Base-by-base conservation (phyloP, 768 basidiomycete species). In the Mycena latifolia region DNA sequence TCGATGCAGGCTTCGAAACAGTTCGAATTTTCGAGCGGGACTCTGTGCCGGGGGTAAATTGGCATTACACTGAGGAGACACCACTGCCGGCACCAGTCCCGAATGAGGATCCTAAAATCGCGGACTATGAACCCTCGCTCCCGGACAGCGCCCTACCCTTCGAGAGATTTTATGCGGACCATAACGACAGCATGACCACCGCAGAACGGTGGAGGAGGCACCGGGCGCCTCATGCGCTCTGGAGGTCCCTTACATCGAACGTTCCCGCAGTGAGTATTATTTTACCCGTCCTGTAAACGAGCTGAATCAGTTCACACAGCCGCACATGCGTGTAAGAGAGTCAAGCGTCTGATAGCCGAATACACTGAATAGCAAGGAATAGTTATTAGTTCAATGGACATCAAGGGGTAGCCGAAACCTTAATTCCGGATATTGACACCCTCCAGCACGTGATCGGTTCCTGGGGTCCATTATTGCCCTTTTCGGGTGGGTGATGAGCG, bases 291-390 rank as follows among this genome's bases (percentile, higher is more conserved):
- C 81, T 76, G 14, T 31, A 5, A 20, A 48, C 84, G 82, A 45
- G 83, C 84, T 62, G 84, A 84, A 70, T 85, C 83, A 41, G 84
- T 82, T 69, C n/a, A n/a, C 84, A 78, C 43, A 87, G 77, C 55
- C 85, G 80, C 69, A 84, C 81, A 37, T 67, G 66, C 54, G 53
- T 35, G 66, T 67, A 67, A 9, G 57, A 15, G 14, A 33, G 31
- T 5, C 20, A n/a, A n/a, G n/a, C 12, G 22, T 47, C 14, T 15
- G 17, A 24, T n/a, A 20, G 10, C 2, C 25, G 1, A 11, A 22
- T 46, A n/a, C 25, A 5, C 12, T 29, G 31, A 24, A 22, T 28
- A n/a, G n/a, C n/a, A n/a, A n/a, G n/a, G n/a, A n/a, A n/a, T n/a
- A n/a, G n/a, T n/a, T n/a, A 37, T 51, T 76, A 80, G 74, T 75